Conservation (phyloP, 768 basidiomycete species). For the Neoboletus magnificus region DNA sequence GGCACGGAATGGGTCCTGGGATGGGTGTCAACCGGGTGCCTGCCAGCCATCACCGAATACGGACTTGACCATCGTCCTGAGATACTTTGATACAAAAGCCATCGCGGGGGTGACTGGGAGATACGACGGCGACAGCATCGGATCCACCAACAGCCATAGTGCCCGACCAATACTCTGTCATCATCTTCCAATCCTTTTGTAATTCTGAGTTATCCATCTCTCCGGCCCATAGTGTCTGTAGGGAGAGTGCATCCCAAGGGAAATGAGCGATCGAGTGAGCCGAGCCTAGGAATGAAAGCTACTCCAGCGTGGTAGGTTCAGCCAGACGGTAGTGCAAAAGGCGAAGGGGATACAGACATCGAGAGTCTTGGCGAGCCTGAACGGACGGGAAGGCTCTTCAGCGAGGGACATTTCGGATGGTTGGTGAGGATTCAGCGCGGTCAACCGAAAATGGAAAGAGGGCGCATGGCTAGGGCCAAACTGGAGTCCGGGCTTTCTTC, state of each 20-base stretch:
- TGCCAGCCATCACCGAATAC: background rate
- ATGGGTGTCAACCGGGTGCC: constrained; percentile 6
- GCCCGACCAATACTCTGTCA: constrained; percentile 49
- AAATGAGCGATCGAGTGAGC: constrained; percentile 45
- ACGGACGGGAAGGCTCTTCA: constrained; percentile 30
- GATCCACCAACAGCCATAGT: constrained; percentile 48
- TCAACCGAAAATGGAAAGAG: constrained; percentile 23
- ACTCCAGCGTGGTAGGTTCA: constrained; percentile 7
- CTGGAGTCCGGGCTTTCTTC: constrained; percentile 1
- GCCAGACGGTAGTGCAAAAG: constrained; percentile 3
- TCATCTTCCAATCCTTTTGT: constrained; percentile 40
- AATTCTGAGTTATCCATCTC: constrained; percentile 30
- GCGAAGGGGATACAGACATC: constrained; percentile 38
- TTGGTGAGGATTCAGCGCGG: background rate
- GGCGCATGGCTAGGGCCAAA: background rate
- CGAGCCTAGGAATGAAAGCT: constrained; percentile 34
- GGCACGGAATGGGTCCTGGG: constrained; percentile 26
- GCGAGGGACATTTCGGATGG: constrained; percentile 8
- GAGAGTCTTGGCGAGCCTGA: constrained; percentile 40
- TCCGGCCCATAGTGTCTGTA: constrained; percentile 41
- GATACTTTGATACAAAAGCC: constrained; percentile 37
- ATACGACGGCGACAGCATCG: constrained; percentile 37
- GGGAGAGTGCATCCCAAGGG: constrained; percentile 36
- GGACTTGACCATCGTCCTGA: constrained; percentile 16
- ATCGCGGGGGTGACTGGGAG: constrained; percentile 18